Percentiles rank a stretch among this genome's conserved stretches.
phyloP scores from a whole-genome alignment of 225 moss, liverwort and hornwort genomes.

The Pleurozium schreberi region DNA sequence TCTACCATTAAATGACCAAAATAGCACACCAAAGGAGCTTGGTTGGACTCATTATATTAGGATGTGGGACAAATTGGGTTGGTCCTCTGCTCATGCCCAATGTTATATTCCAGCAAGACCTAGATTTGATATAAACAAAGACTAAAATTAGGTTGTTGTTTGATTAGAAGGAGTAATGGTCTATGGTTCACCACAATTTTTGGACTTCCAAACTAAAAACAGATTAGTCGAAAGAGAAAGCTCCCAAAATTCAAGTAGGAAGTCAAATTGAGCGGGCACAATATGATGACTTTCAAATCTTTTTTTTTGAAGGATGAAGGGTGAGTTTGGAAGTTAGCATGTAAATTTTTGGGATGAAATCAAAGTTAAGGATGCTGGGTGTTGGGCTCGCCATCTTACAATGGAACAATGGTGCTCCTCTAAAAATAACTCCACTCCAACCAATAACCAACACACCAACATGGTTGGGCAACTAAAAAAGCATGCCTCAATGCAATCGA shows the following conservation, averaged over 20 bases:
- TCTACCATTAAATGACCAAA: fast-evolving
- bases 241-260: fast-evolving
- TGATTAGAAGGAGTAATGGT: fast-evolving
- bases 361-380: too few species aligned
- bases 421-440: too few species aligned
- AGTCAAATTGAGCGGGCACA: not conserved
- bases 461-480: too few species aligned
- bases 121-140: not conserved
- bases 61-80: not conserved
- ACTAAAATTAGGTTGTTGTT: not conserved
- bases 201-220: not conserved
- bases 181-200: not conserved
- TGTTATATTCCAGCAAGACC: too few species aligned
- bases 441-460: too few species aligned
- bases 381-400: not conserved
- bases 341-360: fast-evolving
- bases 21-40: not conserved
- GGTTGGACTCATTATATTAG: fast-evolving
- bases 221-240: not conserved
- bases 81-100: not conserved
- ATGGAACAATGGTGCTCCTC: too few species aligned
- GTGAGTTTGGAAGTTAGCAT: not conserved
- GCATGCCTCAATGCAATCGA: too few species aligned
- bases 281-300: too few species aligned
- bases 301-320: too few species aligned